Percentiles rank a stretch among this genome's conserved stretches.
These are phyloP conservation scores for Ceratocystis cubensis DNA, from an alignment of 2,329 filamentous ascomycete species.

Conservation along the genomic window DNA sequence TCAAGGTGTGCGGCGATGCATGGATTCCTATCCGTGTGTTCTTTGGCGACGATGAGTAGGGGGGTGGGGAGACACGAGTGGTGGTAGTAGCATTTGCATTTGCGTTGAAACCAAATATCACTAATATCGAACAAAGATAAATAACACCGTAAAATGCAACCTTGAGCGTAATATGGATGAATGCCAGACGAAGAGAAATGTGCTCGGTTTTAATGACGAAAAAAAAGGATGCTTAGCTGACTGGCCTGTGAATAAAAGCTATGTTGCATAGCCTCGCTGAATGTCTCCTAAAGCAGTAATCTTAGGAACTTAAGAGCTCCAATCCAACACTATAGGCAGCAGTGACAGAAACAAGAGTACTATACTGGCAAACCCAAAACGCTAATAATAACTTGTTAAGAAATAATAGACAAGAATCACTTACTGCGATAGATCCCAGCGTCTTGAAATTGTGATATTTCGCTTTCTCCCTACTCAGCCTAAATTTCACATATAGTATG, in stretches of 20 bases:
- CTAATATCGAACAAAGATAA: not conserved
- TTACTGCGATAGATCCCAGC: not conserved
- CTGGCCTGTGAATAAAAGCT: too few relatives aligned
- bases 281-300: too few relatives aligned
- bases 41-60: constrained; percentile 68
- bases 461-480: too few relatives aligned
- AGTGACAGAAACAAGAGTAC: not conserved
- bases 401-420: not conserved
- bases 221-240: too few relatives aligned
- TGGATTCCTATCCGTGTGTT: constrained; percentile 71
- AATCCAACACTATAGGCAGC: not conserved
- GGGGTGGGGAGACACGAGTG: not conserved
- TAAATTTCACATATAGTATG: too few relatives aligned
- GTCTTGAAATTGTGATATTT: too few relatives aligned
- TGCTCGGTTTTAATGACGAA: too few relatives aligned
- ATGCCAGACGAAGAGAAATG: too few relatives aligned
- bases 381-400: not conserved
- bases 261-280: too few relatives aligned
- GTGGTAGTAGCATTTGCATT: not conserved
- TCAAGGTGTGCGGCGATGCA: constrained; percentile 67
- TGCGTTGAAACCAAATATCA: not conserved
- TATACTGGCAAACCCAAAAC: not conserved
- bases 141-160: not conserved
- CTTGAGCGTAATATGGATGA: not conserved
- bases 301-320: too few relatives aligned